phyloP scores from a whole-genome alignment of 129 eudicot genomes.

The Ambrosia artemisiifolia region DNA sequence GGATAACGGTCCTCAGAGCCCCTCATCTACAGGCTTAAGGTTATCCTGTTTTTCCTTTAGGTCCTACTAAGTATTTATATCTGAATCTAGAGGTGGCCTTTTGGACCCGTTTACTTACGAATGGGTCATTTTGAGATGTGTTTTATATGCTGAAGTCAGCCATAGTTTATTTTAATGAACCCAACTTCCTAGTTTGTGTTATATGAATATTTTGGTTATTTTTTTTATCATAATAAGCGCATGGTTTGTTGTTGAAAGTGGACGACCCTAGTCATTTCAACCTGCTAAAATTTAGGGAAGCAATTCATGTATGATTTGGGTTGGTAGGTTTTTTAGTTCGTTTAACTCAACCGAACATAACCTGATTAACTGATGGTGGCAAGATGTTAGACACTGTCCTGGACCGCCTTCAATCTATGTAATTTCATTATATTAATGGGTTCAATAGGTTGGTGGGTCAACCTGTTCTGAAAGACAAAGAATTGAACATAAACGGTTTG shows the following conservation, averaged over 20 bases:
- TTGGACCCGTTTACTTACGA: not conserved
- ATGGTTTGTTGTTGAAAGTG: not conserved
- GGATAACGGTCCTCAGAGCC: slow-evolving; percentile 44
- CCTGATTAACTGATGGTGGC: not conserved
- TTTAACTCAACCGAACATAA: not conserved
- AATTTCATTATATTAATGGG: not conserved
- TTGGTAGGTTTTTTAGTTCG: not conserved
- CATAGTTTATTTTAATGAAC: not conserved
- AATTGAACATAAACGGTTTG: not conserved
- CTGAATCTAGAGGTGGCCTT: slow-evolving; percentile 2
- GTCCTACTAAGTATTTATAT: not conserved
- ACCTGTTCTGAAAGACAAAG: not conserved
- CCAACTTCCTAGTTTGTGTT: not conserved
- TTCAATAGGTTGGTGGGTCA: not conserved
- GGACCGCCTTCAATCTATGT: not conserved
- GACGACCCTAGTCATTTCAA: not conserved
- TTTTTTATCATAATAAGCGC: not conserved
- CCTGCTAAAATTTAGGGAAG: not conserved
- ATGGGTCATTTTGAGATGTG: not conserved
- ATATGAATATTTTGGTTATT: not conserved
- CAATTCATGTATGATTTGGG: not conserved
- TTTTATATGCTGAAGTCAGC: not conserved
- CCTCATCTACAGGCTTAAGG: slow-evolving; percentile 61
- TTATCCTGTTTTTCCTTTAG: slow-evolving; percentile 14
- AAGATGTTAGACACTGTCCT: not conserved